Base-by-base conservation (phyloP, 345 rosid genomes). In the Psidium friedrichsthalianum region DNA sequence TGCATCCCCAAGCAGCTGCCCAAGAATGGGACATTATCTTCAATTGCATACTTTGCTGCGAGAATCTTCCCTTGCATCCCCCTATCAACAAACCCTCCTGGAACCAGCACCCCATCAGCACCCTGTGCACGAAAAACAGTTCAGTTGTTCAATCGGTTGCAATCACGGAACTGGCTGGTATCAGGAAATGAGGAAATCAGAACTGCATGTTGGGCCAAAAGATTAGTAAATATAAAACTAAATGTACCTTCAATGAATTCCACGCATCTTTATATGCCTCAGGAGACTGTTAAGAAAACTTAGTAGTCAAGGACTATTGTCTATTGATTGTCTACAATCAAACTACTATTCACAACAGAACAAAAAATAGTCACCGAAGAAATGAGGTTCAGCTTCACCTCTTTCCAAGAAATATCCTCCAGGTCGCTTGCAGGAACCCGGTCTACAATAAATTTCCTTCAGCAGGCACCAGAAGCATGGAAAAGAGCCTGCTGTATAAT, bases 1-100 rank as follows among this genome's bases (percentile, higher is more conserved):
- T 97, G 99, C 99, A 97, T 97, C 27, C 99, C 99, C n/a, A 97
- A 92, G 87, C 99, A 97, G 86, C 96, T 95, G 86, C 99, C 99
- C 12, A 97, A 93, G 89, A 86, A 97, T 69, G 99, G 98, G 87
- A 95, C 86, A 89, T 87, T 87, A 88, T 96, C 94, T 88, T 97
- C 99, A 78, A 98, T 94, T 21, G 98, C 98, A 88, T 93, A 91
- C 84, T 92, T 97, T 3, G 98, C 97, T 58, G 98, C 96, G n/a
- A 93, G 91, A 85, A 96, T 96, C 91, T 97, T 97, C 84, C 99
- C 99, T 91, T 94, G 90, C 69, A 97, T 97, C 54, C 99, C 99
- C 91, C 99, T 91, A 82, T 93, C 91, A 25, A 98, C 99, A 90
- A 96, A 97, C 58, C 99, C 99, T 87, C 98, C 99, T 5, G 98